Evolutionary conservation across 1,284 basidiomycete genomes (phyloP).

Genomic region (Phellopilus nigrolimitatus): DNA sequence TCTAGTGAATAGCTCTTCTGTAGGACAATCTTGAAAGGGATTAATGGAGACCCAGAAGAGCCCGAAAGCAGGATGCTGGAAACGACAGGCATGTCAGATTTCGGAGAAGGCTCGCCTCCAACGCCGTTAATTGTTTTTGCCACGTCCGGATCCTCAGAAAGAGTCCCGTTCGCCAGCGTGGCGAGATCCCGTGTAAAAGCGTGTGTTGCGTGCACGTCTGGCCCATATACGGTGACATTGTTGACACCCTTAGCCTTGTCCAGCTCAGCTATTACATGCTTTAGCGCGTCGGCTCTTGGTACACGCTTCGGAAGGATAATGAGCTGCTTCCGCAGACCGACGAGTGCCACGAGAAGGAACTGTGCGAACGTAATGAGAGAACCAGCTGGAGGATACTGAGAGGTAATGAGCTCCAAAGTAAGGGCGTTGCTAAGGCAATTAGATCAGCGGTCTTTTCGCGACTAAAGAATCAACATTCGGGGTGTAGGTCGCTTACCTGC

Average conservation of each 20-base stretch:
- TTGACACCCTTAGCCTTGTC: not conserved
- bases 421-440: slow-evolving; percentile 55
- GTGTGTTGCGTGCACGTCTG: not conserved
- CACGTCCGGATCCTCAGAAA: not conserved
- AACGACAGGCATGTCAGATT: not conserved
- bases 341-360: slow-evolving; percentile 70
- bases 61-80: slow-evolving; percentile 1
- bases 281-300: slow-evolving; percentile 7
- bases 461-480: not conserved
- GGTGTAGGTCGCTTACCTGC: slow-evolving; percentile 41
- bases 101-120: no score
- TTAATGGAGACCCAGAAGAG: not conserved
- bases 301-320: slow-evolving; percentile 22
- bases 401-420: slow-evolving; percentile 63
- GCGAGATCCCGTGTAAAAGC: slow-evolving; percentile 1
- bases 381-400: slow-evolving; percentile 59
- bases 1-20: not conserved
- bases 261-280: slow-evolving; percentile 2
- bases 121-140: not conserved
- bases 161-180: not conserved
- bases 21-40: slow-evolving; percentile 9
- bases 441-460: slow-evolving; percentile 19
- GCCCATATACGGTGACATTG: not conserved
- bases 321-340: slow-evolving; percentile 60
- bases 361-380: slow-evolving; percentile 83